These are phyloP conservation scores for Luffa acutangula DNA, from an alignment of 306 rosid species.

Conservation along the genomic window DNA sequence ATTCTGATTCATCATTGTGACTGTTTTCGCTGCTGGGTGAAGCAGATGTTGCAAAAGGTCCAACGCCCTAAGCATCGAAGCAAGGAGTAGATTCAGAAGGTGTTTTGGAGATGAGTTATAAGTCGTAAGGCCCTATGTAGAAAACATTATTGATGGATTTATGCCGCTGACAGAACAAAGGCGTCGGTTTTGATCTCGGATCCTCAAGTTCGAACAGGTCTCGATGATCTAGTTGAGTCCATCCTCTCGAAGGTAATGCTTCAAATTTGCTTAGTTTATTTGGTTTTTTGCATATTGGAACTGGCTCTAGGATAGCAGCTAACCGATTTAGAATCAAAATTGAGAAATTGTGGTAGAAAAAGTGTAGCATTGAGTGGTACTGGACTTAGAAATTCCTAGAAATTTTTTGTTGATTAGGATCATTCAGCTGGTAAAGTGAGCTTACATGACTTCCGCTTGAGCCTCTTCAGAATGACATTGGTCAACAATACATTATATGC, in stretches of 20 bases:
- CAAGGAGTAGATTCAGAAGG: background rate
- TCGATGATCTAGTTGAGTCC: conserved; percentile 53
- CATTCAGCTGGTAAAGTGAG: background rate
- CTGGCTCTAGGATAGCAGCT: background rate
- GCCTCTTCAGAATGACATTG: background rate
- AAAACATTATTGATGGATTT: background rate
- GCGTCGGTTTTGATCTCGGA: conserved; percentile 54
- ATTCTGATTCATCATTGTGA: background rate
- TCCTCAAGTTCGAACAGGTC: conserved; percentile 37
- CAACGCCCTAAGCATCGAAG: background rate
- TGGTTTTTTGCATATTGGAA: background rate
- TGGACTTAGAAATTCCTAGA: background rate
- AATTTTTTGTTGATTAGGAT: background rate
- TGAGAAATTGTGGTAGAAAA: background rate
- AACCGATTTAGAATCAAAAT: background rate
- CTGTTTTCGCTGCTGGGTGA: background rate
- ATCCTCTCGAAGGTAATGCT: conserved; percentile 61
- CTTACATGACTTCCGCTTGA: background rate
- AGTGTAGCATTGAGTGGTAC: background rate
- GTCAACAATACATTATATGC: background rate
- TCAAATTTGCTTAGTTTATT: background rate
- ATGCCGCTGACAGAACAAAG: conserved; percentile 10
- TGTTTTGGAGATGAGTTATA: background rate
- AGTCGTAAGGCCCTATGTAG: background rate
- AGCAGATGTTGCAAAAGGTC: background rate